Percentiles rank a stretch among this genome's conserved stretches.
These are phyloP conservation scores for Leccinum rimulosum DNA, from an alignment of 768 basidiomycete species.

Conservation along the genomic window DNA sequence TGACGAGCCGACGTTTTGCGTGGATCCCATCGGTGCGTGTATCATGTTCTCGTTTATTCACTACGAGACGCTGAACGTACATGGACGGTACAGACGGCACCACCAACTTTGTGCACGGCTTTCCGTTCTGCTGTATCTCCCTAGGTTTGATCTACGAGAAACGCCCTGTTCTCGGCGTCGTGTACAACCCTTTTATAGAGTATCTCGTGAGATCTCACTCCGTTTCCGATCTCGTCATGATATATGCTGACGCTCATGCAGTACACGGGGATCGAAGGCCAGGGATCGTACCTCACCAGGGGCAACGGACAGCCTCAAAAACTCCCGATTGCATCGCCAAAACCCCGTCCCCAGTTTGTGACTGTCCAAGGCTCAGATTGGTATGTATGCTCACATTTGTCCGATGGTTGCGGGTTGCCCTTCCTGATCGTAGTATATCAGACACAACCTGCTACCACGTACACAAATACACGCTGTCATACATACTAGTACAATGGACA, in stretches of 20 bases:
- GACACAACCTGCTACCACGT: not conserved
- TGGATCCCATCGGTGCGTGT: constrained; percentile 84
- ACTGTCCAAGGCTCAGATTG: constrained; percentile 70
- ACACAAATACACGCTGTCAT: not conserved
- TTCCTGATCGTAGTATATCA: constrained; percentile 4
- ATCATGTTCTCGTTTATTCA: not conserved
- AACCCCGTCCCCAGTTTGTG: constrained; percentile 63
- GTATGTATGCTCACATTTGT: constrained; percentile 31
- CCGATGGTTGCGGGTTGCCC: not conserved
- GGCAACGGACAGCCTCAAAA: constrained; percentile 43
- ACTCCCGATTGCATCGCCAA: constrained; percentile 65
- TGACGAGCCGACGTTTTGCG: constrained; percentile 91
- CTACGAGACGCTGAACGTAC: not conserved
- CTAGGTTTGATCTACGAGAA: constrained; percentile 84
- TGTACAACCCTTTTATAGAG: constrained; percentile 90
- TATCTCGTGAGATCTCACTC: constrained; percentile 51
- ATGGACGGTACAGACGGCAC: constrained; percentile 60
- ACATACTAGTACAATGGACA: constrained; percentile 9
- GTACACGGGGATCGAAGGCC: constrained; percentile 79
- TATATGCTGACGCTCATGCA: constrained; percentile 19
- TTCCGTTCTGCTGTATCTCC: constrained; percentile 88
- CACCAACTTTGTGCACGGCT: constrained; percentile 84
- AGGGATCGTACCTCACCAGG: constrained; percentile 74
- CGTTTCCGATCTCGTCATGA: not conserved
- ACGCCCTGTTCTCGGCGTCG: constrained; percentile 83